phyloP scores from a whole-genome alignment of 768 basidiomycete species.

The Boletus rubroflammeus region DNA sequence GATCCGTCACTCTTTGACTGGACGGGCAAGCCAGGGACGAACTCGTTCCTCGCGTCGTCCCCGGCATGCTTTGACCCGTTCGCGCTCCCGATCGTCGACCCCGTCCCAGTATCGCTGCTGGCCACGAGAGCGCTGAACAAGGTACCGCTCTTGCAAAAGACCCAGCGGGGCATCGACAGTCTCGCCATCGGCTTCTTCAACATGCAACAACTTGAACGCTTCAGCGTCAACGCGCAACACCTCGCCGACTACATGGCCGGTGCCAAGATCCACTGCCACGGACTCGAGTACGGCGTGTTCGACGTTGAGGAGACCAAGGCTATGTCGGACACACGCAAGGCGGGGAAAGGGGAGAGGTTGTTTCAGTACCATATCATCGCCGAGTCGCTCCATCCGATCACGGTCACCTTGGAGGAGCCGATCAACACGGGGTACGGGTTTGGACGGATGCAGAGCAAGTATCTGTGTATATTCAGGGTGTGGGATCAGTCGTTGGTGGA shows the following conservation, averaged over 20 bases:
- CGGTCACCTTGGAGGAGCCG: slow-evolving; percentile 19
- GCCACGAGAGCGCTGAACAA: slow-evolving; percentile 4
- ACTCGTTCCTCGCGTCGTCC: slow-evolving; percentile 17
- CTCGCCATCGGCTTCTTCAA: slow-evolving; percentile 18
- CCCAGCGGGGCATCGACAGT: slow-evolving; percentile 13
- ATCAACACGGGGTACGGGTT: slow-evolving; percentile 18
- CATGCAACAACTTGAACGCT: slow-evolving; percentile 15
- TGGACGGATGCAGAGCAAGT: slow-evolving; percentile 14
- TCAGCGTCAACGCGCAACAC: slow-evolving; percentile 19
- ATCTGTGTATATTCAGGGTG: slow-evolving; percentile 17
- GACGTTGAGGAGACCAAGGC: slow-evolving; percentile 16
- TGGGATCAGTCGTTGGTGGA: slow-evolving; percentile 17
- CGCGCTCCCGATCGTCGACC: slow-evolving; percentile 10
- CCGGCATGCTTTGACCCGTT: slow-evolving; percentile 25
- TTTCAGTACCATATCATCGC: slow-evolving; percentile 18
- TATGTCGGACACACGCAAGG: slow-evolving; percentile 7
- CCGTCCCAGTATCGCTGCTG: slow-evolving; percentile 15
- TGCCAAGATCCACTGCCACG: slow-evolving; percentile 20
- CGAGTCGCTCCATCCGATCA: slow-evolving; percentile 18
- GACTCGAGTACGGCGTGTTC: slow-evolving; percentile 16
- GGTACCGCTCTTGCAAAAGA: slow-evolving; percentile 7
- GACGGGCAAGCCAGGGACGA: slow-evolving; percentile 14
- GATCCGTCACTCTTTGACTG: slow-evolving; percentile 27
- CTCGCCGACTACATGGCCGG: slow-evolving; percentile 20
- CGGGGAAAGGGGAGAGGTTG: neutral